Evolutionary conservation across 1,284 basidiomycete genomes (phyloP), one percentile per base, ranked within the genome.

Genomic region (Sporisorium reilianum): DNA sequence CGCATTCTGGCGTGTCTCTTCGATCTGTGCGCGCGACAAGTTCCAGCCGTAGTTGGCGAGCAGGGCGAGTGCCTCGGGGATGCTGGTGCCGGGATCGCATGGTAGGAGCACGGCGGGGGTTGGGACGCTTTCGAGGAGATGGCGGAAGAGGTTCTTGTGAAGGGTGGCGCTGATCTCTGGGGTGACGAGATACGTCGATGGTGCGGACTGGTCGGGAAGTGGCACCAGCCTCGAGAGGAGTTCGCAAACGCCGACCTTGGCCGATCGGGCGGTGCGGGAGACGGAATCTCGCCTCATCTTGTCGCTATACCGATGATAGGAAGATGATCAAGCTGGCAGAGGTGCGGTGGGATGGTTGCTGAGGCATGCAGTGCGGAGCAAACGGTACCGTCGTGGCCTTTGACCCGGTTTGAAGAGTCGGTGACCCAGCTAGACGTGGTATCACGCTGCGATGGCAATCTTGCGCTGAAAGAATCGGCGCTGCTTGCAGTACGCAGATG

Each of bases 21-120:
- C 71, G 51, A 65, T 76, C 67, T 81, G 80, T 11, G 80, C 74
- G 12, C 59, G 74, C 22, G 73, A 73, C 3, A 81, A 60, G 20
- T 67, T 75, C 74, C 77, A 81, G 55, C 66, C 77, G 38, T 75
- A 57, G 26, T 52, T 48, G 11, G 68, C 65, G 16, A 81, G 57
- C 12, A 75, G 51, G n/a, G 55, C 46, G 30, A 81, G 64, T 1
- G 75, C 68, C 30, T 75, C 58, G 12, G 67, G 36, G 16, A 63
- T 46, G 16, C 67, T 64, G 28, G 66, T 74, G 44, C 52, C 53
- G 12, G 62, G 58, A n/a, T 75, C 63, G 36, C 74, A 60, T 1
- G 79, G 79, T 34, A 80, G 20, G 18, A 75, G 62, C 32, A 68
- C 60, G 22, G 71, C 53, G 12, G 72, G 61, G 1, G 77, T 61